Conservation (phyloP, 352 stramenopile genomes). For the Pythium dissotocum region DNA sequence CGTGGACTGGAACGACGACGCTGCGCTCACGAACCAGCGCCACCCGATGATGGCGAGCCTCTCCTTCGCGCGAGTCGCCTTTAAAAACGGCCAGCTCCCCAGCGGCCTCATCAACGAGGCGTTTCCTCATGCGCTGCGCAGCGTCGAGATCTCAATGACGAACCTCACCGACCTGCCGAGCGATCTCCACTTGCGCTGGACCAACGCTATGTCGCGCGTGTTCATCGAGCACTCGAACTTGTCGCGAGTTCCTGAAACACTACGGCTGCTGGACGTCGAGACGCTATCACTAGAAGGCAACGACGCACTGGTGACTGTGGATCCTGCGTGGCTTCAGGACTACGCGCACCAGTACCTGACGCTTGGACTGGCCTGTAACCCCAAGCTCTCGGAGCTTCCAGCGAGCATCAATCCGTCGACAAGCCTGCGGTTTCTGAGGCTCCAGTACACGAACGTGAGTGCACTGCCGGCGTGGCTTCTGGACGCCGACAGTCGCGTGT, state of each 20-base stretch:
- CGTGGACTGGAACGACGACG: constrained; percentile 4
- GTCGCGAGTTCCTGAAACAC: constrained; percentile 4
- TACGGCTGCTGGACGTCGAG: constrained; percentile 9
- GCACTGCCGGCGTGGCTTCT: constrained; percentile 10
- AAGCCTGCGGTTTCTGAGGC: constrained; percentile 9
- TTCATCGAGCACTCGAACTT: constrained; percentile 20
- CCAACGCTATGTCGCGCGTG: constrained; percentile 14
- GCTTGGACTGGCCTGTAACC: constrained; percentile 18
- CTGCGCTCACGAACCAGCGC: constrained; percentile 9
- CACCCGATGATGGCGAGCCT: constrained; percentile 15
- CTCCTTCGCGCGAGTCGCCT: constrained; percentile 11
- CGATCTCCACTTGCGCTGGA: constrained; percentile 20
- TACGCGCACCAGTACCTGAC: constrained; percentile 13
- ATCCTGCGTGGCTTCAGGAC: constrained; percentile 6
- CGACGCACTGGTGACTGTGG: constrained; percentile 5
- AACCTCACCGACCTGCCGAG: constrained; percentile 18
- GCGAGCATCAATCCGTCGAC: constrained; percentile 4
- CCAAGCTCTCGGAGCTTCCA: constrained; percentile 6
- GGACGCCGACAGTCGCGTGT: neutral
- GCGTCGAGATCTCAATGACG: constrained; percentile 22
- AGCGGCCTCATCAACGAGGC: constrained; percentile 8
- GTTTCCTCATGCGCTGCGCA: constrained; percentile 14
- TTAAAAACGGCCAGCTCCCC: constrained; percentile 6
- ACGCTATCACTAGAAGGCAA: constrained; percentile 27
- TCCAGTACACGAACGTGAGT: constrained; percentile 19